Evolutionary conservation across 1,284 basidiomycete genomes (phyloP).

Genomic region (Cutaneotrichosporon daszewskae): DNA sequence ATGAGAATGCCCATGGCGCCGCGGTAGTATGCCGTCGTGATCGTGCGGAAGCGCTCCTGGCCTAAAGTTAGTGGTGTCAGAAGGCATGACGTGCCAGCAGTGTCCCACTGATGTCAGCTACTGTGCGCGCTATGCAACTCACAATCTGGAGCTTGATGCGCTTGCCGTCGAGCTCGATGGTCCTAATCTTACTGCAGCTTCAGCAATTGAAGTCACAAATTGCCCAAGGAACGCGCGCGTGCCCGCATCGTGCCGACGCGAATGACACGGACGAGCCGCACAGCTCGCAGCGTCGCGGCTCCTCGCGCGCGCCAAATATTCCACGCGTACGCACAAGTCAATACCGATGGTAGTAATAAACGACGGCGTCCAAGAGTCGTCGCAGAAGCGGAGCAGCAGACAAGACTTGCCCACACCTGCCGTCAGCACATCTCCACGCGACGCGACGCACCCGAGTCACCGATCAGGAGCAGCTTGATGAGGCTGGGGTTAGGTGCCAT

Average conservation of each 20-base stretch:
- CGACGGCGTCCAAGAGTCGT: slow-evolving; percentile 98
- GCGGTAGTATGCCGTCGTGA: slow-evolving; percentile 99
- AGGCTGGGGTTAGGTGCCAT: slow-evolving; percentile 46
- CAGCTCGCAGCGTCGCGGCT: background rate
- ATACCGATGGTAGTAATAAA: slow-evolving; percentile 96
- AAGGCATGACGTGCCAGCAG: slow-evolving; percentile 57
- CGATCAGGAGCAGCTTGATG: slow-evolving; percentile 95
- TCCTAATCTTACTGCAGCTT: slow-evolving; percentile 62
- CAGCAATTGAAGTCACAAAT: background rate
- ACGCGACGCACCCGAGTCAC: slow-evolving; percentile 71
- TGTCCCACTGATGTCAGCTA: slow-evolving; percentile 73
- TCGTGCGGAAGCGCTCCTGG: slow-evolving; percentile 98
- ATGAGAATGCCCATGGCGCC: slow-evolving; percentile 99
- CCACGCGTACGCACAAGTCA: slow-evolving; percentile 38
- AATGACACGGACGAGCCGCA: too few relatives aligned
- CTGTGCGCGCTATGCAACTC: slow-evolving; percentile 45
- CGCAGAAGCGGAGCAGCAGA: slow-evolving; percentile 95
- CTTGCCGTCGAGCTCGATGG: slow-evolving; percentile 99
- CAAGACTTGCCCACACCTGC: slow-evolving; percentile 98
- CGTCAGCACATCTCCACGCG: background rate
- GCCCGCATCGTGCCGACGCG: too few relatives aligned
- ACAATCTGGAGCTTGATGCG: slow-evolving; percentile 99
- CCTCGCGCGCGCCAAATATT: background rate
- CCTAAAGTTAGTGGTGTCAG: slow-evolving; percentile 43
- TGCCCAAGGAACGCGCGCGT: too few relatives aligned